phyloP scores from a whole-genome alignment of 768 basidiomycete genomes.

The Tylopilus subfusipes region DNA sequence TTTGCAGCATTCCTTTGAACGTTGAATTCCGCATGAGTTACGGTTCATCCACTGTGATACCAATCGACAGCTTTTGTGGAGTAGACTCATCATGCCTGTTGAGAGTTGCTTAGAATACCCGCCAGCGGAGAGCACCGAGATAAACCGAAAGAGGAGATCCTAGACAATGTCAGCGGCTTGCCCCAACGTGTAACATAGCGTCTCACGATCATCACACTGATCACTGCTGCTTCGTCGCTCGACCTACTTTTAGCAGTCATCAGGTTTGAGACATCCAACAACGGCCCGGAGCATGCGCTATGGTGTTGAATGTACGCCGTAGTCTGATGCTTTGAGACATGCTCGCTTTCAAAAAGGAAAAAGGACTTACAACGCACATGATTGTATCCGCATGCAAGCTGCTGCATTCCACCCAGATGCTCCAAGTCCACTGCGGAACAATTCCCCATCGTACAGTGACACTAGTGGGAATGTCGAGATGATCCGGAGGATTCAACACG shows the following conservation, averaged over 20 bases:
- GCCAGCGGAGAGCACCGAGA: slow-evolving; percentile 15
- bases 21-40: slow-evolving; percentile 24
- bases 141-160: slow-evolving; percentile 23
- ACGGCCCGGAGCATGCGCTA: background rate
- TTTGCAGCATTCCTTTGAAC: slow-evolving; percentile 30
- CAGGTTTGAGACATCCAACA: slow-evolving; percentile 3
- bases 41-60: slow-evolving; percentile 23
- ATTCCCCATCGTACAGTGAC: slow-evolving; percentile 60
- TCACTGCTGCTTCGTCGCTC: slow-evolving; percentile 6
- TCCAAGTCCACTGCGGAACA: slow-evolving; percentile 63
- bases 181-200: background rate
- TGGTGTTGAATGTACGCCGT: slow-evolving; percentile 51
- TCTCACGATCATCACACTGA: slow-evolving; percentile 31
- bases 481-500: slow-evolving; percentile 11
- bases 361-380: slow-evolving; percentile 42
- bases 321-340: slow-evolving; percentile 37
- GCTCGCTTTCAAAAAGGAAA: background rate
- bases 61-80: slow-evolving; percentile 18
- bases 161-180: slow-evolving; percentile 11
- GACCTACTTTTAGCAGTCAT: background rate
- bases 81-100: slow-evolving; percentile 13
- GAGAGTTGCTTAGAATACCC: slow-evolving; percentile 15
- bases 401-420: slow-evolving; percentile 54
- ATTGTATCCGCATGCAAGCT: slow-evolving; percentile 48
- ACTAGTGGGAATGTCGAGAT: slow-evolving; percentile 41